These are phyloP conservation scores for Fusarium pseudoanthophilum DNA, from an alignment of 2,329 filamentous ascomycete species.

Conservation along the genomic window DNA sequence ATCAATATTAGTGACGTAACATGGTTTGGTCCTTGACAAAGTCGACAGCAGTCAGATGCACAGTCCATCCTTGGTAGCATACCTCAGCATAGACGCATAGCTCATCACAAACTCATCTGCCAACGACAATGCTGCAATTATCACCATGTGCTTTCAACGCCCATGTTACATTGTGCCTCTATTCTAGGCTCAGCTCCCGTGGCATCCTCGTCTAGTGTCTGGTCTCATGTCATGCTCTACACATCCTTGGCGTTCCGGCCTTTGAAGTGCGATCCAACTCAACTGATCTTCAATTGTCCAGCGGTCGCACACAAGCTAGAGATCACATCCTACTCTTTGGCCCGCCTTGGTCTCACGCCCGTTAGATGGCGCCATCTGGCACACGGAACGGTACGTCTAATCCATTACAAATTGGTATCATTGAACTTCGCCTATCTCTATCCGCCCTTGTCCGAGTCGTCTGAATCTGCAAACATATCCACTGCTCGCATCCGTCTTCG, in stretches of 20 bases:
- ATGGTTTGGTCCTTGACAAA: neutral
- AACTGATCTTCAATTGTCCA: constrained; percentile 4
- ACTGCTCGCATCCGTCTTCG: constrained; percentile 78
- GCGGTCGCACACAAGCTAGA: constrained; percentile 5
- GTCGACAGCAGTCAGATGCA: constrained; percentile 2
- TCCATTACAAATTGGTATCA: constrained; percentile 9
- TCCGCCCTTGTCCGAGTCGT: constrained; percentile 52
- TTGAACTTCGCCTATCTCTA: constrained; percentile 18
- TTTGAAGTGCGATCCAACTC: neutral
- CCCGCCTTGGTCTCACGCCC: constrained; percentile 5
- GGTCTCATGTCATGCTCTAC: constrained; percentile 12
- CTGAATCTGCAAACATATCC: constrained; percentile 88
- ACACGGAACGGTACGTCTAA: constrained; percentile 2
- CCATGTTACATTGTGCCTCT: constrained; percentile 21
- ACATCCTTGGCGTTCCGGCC: neutral
- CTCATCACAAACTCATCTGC: constrained; percentile 7
- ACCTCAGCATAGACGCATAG: neutral
- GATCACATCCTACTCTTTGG: neutral
- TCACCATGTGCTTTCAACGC: constrained; percentile 16
- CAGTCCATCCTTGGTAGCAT: constrained; percentile 3
- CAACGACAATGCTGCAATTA: constrained; percentile 12
- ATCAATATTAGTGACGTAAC: constrained; percentile 7
- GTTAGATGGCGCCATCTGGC: constrained; percentile 26
- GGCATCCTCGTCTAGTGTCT: constrained; percentile 25
- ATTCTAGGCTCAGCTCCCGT: constrained; percentile 25